A percentile compares a stretch with the other conserved stretches of the same genome.
Conservation (phyloP, 805 yeast species). For the Alloascoidea africana region DNA sequence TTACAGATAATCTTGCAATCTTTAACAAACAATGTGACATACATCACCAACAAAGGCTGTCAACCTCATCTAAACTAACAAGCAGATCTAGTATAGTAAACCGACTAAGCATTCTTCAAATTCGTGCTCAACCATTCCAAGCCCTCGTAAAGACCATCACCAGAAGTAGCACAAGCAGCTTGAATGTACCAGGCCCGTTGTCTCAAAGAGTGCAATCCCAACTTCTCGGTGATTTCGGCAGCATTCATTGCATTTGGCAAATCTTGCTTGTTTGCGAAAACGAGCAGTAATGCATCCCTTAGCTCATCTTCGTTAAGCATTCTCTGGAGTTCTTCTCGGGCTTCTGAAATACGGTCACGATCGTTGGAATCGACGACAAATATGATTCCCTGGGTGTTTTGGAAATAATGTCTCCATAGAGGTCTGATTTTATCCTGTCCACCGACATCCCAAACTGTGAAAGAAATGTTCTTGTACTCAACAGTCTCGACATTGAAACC, state of each 20-base stretch:
- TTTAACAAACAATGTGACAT: no score
- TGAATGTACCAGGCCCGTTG: constrained; percentile 99
- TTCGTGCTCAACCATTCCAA: constrained; percentile 91
- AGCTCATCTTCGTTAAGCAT: constrained; percentile 97
- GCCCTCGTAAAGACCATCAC: constrained; percentile 97
- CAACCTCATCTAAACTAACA: no score
- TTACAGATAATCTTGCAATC: no score
- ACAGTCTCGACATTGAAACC: constrained; percentile 97
- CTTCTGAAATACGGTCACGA: constrained; percentile 95
- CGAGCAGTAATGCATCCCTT: constrained; percentile 88
- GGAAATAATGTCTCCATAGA: constrained; percentile 97
- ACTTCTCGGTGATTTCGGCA: constrained; percentile 93
- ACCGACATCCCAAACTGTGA: constrained; percentile 99
- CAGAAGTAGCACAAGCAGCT: constrained; percentile 98
- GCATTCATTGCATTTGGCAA: constrained; percentile 98
- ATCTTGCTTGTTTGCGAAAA: constrained; percentile 97
- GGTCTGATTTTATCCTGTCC: constrained; percentile 99
- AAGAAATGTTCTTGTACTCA: constrained; percentile 91
- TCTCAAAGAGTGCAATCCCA: constrained; percentile 92
- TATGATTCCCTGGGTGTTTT: constrained; percentile 96
- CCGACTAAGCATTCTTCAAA: no score
- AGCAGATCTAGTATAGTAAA: no score
- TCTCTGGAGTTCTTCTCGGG: constrained; percentile 95
- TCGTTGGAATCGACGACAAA: constrained; percentile 97
- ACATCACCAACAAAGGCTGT: no score